Evolutionary conservation across 2,329 filamentous ascomycete species (phyloP).

Genomic region (Dothideomycetidae sp.): DNA sequence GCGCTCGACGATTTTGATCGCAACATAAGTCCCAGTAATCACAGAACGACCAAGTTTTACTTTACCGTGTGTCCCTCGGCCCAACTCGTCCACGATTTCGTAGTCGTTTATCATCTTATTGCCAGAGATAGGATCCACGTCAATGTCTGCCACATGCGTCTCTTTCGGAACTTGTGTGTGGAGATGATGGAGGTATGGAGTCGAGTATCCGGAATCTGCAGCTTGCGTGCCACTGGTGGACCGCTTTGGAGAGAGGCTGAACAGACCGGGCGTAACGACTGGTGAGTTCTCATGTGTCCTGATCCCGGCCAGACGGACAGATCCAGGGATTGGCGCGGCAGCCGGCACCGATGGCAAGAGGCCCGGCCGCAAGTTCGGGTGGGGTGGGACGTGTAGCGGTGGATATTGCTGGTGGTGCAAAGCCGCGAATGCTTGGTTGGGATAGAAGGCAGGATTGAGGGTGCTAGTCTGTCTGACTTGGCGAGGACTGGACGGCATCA

Average conservation of each 20-base stretch:
- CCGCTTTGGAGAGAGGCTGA: constrained; percentile 22
- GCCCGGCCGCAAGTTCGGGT: constrained; percentile 27
- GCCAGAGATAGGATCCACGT: constrained; percentile 75
- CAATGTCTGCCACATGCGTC: constrained; percentile 81
- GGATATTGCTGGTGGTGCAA: constrained; percentile 33
- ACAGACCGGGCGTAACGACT: constrained; percentile 33
- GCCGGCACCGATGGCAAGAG: constrained; percentile 27
- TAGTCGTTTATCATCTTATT: constrained; percentile 97
- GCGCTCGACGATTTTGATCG: constrained; percentile 96
- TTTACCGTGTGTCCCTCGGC: constrained; percentile 90
- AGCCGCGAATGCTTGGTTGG: constrained; percentile 37
- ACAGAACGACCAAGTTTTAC: constrained; percentile 86
- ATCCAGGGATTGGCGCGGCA: constrained; percentile 27
- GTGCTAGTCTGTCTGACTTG: constrained; percentile 12
- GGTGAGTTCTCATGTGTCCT: constrained; percentile 34
- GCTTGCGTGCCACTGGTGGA: constrained; percentile 19
- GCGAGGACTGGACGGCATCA: constrained; percentile 18
- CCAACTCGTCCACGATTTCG: constrained; percentile 90
- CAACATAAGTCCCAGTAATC: constrained; percentile 62
- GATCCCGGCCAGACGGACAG: constrained; percentile 26
- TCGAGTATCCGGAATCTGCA: constrained; percentile 31
- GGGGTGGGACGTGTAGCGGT: constrained; percentile 19
- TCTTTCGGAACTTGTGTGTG: constrained; percentile 38
- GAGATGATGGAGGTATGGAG: constrained; percentile 36
- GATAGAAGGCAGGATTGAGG: constrained; percentile 27